Conservation (phyloP, 176 grass and related monocot species). For the Poa annua region DNA sequence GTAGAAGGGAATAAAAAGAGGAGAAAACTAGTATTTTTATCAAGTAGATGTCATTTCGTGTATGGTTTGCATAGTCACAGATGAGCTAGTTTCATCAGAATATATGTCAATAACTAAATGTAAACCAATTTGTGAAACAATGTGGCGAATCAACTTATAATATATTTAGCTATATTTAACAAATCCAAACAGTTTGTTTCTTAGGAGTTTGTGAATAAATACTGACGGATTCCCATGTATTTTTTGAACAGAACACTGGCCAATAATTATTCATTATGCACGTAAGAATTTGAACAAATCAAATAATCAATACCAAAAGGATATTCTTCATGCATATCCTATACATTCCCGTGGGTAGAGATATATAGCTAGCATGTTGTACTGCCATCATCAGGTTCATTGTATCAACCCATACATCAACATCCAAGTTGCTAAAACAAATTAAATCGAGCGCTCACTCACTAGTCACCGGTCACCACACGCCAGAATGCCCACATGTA, state of each 20-base stretch:
- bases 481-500: conserved; percentile 14
- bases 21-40: too few relatives aligned
- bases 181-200: not conserved
- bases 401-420: conserved; percentile 36
- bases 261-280: not conserved
- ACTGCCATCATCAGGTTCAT: conserved; percentile 18
- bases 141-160: not conserved
- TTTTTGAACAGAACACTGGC: not conserved
- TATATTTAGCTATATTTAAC: not conserved
- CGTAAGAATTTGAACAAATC: not conserved
- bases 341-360: not conserved
- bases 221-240: not conserved
- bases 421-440: conserved; percentile 35
- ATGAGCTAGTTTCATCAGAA: not conserved
- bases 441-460: too few relatives aligned
- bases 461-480: not conserved
- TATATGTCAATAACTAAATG: not conserved
- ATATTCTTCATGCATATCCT: not conserved
- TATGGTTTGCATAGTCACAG: not conserved
- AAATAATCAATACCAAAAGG: not conserved
- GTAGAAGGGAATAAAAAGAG: not conserved
- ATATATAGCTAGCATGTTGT: not conserved
- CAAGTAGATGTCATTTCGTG: not conserved
- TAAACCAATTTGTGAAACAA: not conserved
- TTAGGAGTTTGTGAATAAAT: not conserved